Base-by-base conservation (phyloP, 768 basidiomycete species). In the Cyclocybe cylindracea region DNA sequence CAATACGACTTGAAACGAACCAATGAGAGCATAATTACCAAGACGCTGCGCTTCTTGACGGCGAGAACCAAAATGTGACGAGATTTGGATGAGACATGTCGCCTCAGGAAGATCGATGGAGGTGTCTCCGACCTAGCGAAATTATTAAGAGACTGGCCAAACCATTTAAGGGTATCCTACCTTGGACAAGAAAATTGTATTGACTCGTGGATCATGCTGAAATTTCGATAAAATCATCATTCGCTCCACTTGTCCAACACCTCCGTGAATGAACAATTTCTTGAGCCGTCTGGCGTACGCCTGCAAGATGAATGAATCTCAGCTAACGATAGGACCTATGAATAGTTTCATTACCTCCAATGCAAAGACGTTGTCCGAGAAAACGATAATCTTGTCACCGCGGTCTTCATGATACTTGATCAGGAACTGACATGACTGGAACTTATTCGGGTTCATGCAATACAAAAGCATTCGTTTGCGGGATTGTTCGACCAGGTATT, bases 371-470 rank as follows among this genome's bases (percentile, higher is more conserved):
- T 99, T 98, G 69, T 99, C 97, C 2, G 95, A 98, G 65, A 99
- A 99, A 1, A 99, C 97, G 56, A 99, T 99, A 59, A 98, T 92
- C 73, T 99, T 99, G 73, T 99, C 97, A 7, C 97, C 97, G 59
- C 97, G 82, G 60, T 89, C 87, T 72, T 99, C 97, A 66, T 99
- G 97, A 60, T 94, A 98, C 64, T 94, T 91, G 75, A 99, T 98
- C 56, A 99, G 77, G 69, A 97, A 99, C 63, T 99, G 97, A 67
- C 96, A 98, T 11, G 96, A 94, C 70, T 99, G 97, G 70, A 99
- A 98, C 76, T 99, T 99, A 66, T 91, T 93, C 10, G 97, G 97
- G 65, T 99, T 99, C 97, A 98, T 99, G 79, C 94, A 98, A 66
- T 98, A 98, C 6, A 99, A 77, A 38, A 99, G 78, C 85, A 97